Conservation (phyloP, 2,329 filamentous ascomycete genomes). For the Alternaria solani region DNA sequence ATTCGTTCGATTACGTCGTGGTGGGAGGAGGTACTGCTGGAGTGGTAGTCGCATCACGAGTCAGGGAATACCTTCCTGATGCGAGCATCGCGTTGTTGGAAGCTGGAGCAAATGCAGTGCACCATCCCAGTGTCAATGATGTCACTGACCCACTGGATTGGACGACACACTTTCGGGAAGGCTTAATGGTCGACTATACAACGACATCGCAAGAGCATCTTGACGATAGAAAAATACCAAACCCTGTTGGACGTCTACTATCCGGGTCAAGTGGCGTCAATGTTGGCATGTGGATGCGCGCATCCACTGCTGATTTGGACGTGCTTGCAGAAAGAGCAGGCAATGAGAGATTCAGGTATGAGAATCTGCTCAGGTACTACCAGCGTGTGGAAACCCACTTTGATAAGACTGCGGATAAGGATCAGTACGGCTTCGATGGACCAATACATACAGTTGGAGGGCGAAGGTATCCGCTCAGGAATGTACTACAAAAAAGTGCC, state of each 20-base stretch:
- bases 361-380: conserved; percentile 26
- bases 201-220: conserved; percentile 25
- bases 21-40: conserved; percentile 40
- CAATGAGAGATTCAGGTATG: conserved; percentile 20
- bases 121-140: conserved; percentile 15
- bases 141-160: conserved; percentile 12
- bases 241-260: conserved; percentile 23
- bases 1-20: conserved; percentile 29
- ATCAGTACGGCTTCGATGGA: conserved; percentile 27
- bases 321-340: conserved; percentile 23
- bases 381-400: conserved; percentile 23
- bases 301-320: conserved; percentile 22
- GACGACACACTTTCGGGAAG: conserved; percentile 11
- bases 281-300: conserved; percentile 27
- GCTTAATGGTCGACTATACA: conserved; percentile 24
- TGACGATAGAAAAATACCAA: conserved; percentile 18
- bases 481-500: conserved; percentile 12
- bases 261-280: conserved; percentile 29
- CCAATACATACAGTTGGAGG: conserved; percentile 25
- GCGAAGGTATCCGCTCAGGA: conserved; percentile 24
- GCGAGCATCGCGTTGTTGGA: conserved; percentile 23
- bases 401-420: conserved; percentile 14
- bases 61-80: conserved; percentile 19
- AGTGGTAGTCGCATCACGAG: conserved; percentile 29
- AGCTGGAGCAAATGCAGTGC: conserved; percentile 24